Percentiles rank a stretch among this genome's conserved stretches.
phyloP scores from a whole-genome alignment of 176 grass and related monocot species.

The Aegilops tauschii region DNA sequence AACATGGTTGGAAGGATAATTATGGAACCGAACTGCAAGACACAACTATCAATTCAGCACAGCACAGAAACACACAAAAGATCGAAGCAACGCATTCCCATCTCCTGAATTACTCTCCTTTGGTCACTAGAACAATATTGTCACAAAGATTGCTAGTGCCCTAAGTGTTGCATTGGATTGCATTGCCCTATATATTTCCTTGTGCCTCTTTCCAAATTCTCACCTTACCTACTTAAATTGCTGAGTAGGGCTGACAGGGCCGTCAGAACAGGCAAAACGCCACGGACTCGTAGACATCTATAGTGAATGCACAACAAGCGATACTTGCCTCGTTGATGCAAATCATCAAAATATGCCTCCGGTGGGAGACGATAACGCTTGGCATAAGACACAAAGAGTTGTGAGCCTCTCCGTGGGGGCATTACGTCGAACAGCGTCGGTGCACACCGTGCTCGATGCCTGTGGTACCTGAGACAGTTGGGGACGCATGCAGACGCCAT shows the following conservation, averaged over 20 bases:
- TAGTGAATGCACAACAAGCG: neutral
- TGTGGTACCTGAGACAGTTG: neutral
- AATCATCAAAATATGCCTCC: neutral
- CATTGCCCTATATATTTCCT: neutral
- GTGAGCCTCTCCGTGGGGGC: constrained; percentile 14
- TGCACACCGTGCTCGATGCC: neutral
- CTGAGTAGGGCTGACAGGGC: neutral
- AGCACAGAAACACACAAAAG: neutral
- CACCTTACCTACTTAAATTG: neutral
- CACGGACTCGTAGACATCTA: neutral
- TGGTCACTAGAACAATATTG: neutral
- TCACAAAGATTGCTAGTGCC: neutral
- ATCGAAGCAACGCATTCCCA: neutral
- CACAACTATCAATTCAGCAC: neutral
- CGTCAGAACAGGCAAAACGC: neutral
- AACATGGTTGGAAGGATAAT: neutral
- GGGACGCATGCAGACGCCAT: no score
- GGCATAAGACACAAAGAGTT: neutral
- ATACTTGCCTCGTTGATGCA: neutral
- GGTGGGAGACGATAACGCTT: no score
- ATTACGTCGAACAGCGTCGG: constrained; percentile 25
- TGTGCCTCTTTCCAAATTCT: neutral
- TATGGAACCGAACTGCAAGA: neutral
- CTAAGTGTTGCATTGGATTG: neutral
- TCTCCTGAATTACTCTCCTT: neutral